Conservation (phyloP, 2,329 filamentous ascomycete species). For the Colletotrichum sansevieriae region DNA sequence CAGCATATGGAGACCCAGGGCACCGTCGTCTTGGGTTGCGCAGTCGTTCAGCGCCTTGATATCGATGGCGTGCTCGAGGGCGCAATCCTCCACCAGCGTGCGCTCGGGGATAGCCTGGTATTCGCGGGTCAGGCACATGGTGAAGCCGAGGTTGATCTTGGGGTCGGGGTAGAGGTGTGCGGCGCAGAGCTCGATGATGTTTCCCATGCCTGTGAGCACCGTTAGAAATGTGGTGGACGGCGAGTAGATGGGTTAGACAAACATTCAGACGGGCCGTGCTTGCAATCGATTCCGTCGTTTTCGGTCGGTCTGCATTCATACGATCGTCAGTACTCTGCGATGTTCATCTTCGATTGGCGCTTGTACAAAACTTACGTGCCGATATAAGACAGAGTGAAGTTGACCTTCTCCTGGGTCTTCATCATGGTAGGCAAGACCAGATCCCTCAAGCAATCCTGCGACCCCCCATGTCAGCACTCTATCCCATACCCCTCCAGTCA, state of each 20-base stretch:
- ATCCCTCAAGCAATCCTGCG: slow-evolving; percentile 79
- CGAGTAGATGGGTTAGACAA: slow-evolving; percentile 39
- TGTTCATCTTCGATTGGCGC: slow-evolving; percentile 4
- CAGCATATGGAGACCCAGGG: slow-evolving; percentile 76
- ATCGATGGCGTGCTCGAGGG: slow-evolving; percentile 89
- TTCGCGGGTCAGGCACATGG: slow-evolving; percentile 86
- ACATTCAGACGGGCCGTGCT: slow-evolving; percentile 89
- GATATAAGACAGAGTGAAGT: slow-evolving; percentile 93
- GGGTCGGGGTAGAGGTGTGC: slow-evolving; percentile 84
- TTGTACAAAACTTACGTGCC: slow-evolving; percentile 70
- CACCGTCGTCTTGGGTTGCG: slow-evolving; percentile 81
- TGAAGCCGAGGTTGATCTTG: slow-evolving; percentile 91
- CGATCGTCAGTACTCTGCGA: not conserved
- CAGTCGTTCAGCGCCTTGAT: slow-evolving; percentile 87
- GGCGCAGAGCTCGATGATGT: slow-evolving; percentile 95
- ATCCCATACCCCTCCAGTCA: not conserved
- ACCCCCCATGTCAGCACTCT: not conserved
- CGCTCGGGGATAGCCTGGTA: slow-evolving; percentile 84
- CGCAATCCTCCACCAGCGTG: slow-evolving; percentile 86
- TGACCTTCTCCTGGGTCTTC: slow-evolving; percentile 82
- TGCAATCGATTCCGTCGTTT: slow-evolving; percentile 88
- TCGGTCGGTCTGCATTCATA: slow-evolving; percentile 68
- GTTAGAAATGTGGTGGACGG: not conserved
- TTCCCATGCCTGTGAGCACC: slow-evolving; percentile 74
- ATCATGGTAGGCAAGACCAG: slow-evolving; percentile 91